Base-by-base conservation (phyloP, 768 basidiomycete genomes). In the Pholiota conissans region DNA sequence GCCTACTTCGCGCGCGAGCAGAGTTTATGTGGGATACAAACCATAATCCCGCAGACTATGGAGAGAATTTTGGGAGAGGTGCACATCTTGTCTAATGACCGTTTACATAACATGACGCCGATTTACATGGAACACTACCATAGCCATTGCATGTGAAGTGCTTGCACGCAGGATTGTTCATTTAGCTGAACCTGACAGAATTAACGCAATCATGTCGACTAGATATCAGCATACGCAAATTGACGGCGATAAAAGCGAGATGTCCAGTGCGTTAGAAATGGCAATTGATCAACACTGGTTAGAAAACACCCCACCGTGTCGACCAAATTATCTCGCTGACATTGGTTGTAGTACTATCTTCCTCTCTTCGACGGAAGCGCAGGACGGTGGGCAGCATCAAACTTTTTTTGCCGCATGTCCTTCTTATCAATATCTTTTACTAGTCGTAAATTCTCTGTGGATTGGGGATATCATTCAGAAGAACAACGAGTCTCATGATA, bases 221-320 rank as follows among this genome's bases (percentile, higher is more conserved):
- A 82, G 95, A 3, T 94, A 85, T 72, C 80, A 81, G 57, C 86
- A 90, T 65, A 72, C 75, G 37, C 86, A 92, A 67, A 67, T 77
- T 32, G 91, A 96, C 66, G 93, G 90, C 0, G 91, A 91, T 55
- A 71, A 76, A 46, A 91, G 90, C 58, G 87, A 86, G 40, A 81
- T 86, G 63, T 76, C 84, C 4, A 93, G 90, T 64, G 88, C 90
- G 7, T 76, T 97, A 40, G 95, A 98, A 69, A 75, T 87, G 70
- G 94, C 95, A n/a, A 91, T 96, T 59, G 95, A 98, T 70, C 84
- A 91, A 53, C 85, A 93, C 64, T 93, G 93, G 92, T 93, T 65
- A 20, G 61, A 35, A 67, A 13, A 20, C 30, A 16, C 56, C 5
- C 48, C 32, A 14, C 35, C 47, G 16, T 22, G 45, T 16, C 37